Base-by-base conservation (phyloP, 768 basidiomycete genomes). In the Tulasnella calospora region DNA sequence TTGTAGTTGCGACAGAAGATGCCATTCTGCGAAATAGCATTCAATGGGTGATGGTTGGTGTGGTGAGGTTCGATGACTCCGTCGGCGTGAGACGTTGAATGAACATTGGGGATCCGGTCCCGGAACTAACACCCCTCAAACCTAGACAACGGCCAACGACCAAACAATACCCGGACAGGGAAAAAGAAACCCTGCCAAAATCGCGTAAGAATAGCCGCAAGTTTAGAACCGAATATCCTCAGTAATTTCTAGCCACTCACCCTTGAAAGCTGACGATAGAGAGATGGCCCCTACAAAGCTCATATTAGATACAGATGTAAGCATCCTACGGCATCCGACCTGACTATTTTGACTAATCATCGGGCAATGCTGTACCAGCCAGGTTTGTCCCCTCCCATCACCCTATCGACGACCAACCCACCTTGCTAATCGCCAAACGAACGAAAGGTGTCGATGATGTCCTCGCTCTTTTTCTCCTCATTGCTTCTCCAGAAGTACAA, bases 381-480 rank as follows among this genome's bases (percentile, higher is more conserved):
- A 74, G 73, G 73, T 74, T 36, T 55, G 73, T 55, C 46, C n/a
- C 27, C 21, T 17, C 23, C 13, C 12, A 17, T 67, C 12, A 27
- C 12, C 10, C 30, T 67, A 67, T 33, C 61, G n/a, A n/a, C 61
- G 61, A 30, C 23, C 1, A 1, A 35, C 27, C 30, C 27, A 35
- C 4, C 19, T 30, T 4, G 10, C 61, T 30, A 4, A 67, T 35
- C 61, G 33, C 30, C 6, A 67, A 67, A 27, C 8, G 30, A 17
- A 0, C 51, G 73, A 55, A 74, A 76, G 82, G 82, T 0, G 80
- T 81, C 13, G 82, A 82, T 78, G 82, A 82, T n/a, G 80, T 80
- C 6, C 69, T 82, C 13, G 82, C 82, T 41, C 76, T 82, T 36
- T 73, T 82, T 27, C 79, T 82, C 17, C 80, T 82, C 3, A 79